Evolutionary conservation across 306 rosid species (phyloP), one percentile per base, ranked within the genome.

Genomic region (Vigna nakashimae): DNA sequence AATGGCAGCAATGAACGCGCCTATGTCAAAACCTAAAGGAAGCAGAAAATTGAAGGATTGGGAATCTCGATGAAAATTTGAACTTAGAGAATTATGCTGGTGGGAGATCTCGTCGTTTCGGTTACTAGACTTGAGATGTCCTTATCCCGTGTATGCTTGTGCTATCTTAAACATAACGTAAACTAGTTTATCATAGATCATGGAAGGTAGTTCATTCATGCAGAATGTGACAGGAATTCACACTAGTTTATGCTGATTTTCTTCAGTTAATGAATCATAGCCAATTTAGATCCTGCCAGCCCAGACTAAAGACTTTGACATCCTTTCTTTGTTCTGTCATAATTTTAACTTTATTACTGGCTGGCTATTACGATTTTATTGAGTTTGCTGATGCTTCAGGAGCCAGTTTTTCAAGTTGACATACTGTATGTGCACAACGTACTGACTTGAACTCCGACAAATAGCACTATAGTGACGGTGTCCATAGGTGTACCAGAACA

Each of bases 31-130:
- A 80, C 98, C 98, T 65, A 91, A 90, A 85, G 98, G 98, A 75
- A 95, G 98, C 93, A 92, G 74, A 84, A 95, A 95, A 71, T 73
- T 95, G 91, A 95, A 92, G 85, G 91, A 92, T 72, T 89, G 92
- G 97, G 95, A 92, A 69, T 65, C 91, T 83, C 86, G 86, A 28
- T 90, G 92, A 91, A 26, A 26, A 68, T 56, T 56, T 53, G 62
- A 26, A 55, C 67, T 51, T 53, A 34, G 22, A 22, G 38, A 75
- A 22, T 58, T 14, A 58, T 55, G 51, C n/a, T 20, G 43, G 9
- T 20, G 43, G 9, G 14, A 69, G 71, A 59, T 59, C 15, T 17
- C 51, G 46, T 76, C 65, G 45, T 60, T 53, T 36, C 32, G 13
- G 42, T 84, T 71, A 60, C 42, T 84, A 67, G 80, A 65, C 59